These are phyloP conservation scores for Spergularia marina DNA, from an alignment of 148 eudicot species.

Conservation along the genomic window DNA sequence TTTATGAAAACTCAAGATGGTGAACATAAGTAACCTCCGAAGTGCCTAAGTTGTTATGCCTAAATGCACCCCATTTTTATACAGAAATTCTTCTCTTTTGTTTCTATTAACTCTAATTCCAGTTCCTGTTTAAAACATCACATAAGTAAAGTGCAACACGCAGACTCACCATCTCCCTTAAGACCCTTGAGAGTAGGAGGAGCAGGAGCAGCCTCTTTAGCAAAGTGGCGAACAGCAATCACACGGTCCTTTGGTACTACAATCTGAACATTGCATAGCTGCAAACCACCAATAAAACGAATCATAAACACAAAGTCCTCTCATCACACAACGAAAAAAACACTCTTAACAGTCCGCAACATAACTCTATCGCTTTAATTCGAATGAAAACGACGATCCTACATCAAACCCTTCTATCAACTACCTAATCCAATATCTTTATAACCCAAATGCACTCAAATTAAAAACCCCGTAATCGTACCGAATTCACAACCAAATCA, in stretches of 20 bases:
- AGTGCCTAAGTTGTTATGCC: not conserved
- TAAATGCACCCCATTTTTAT: not conserved
- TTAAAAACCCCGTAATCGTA: no score
- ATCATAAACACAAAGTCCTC: conserved; percentile 3
- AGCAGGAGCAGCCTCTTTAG: conserved; percentile 64
- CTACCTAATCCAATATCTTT: no score
- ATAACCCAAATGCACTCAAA: no score
- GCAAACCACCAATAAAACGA: conserved; percentile 3
- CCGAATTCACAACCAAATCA: no score
- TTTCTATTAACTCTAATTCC: not conserved
- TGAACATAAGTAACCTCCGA: not conserved
- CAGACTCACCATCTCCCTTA: conserved; percentile 90
- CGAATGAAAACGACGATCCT: no score
- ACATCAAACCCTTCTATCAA: no score
- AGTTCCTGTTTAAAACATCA: not conserved
- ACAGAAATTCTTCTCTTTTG: not conserved
- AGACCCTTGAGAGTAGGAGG: conserved; percentile 46
- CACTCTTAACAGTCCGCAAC: not conserved
- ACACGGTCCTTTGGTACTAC: conserved; percentile 50
- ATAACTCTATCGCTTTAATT: no score
- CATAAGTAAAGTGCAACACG: not conserved
- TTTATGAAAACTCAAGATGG: not conserved
- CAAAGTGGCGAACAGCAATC: conserved; percentile 56
- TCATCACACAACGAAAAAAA: not conserved
- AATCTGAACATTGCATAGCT: conserved; percentile 49